phyloP scores from a whole-genome alignment of 108 stramenopile species.

The Nitzschia putrida region DNA sequence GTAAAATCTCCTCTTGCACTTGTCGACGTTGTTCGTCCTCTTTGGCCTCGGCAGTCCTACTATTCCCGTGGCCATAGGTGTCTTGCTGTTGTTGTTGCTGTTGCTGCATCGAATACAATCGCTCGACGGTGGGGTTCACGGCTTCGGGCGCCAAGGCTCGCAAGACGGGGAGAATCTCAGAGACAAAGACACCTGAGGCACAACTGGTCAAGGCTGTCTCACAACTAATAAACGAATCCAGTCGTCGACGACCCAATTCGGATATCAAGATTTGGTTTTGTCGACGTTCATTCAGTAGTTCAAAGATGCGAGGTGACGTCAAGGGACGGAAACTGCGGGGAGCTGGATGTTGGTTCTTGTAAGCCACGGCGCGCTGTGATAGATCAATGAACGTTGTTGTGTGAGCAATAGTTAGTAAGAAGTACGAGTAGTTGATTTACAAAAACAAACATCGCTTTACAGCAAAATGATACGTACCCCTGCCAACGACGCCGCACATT shows the following conservation, averaged over 20 bases:
- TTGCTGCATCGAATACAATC: slow-evolving; percentile 35
- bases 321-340: slow-evolving; percentile 74
- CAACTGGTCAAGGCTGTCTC: too few relatives aligned
- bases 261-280: slow-evolving; percentile 60
- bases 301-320: slow-evolving; percentile 70
- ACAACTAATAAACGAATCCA: not conserved
- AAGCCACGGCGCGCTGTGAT: slow-evolving; percentile 60
- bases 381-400: too few relatives aligned
- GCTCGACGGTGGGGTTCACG: slow-evolving; percentile 53
- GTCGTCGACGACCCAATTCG: slow-evolving; percentile 39
- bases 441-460: not conserved
- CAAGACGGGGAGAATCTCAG: too few relatives aligned
- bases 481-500: slow-evolving; percentile 62
- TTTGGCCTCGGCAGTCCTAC: not conserved
- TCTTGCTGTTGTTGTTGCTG: too few relatives aligned
- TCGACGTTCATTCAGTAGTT: slow-evolving; percentile 58
- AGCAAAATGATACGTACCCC: slow-evolving; percentile 16
- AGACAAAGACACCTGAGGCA: too few relatives aligned
- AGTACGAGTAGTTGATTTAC: too few relatives aligned
- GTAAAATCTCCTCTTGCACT: slow-evolving; percentile 43
- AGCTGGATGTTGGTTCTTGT: slow-evolving; percentile 67
- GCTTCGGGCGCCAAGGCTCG: slow-evolving; percentile 12
- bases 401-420: too few relatives aligned
- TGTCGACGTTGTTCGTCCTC: slow-evolving; percentile 5
- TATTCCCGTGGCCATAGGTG: too few relatives aligned